Conservation (phyloP, 306 rosid species). For the Mucuna pruriens region DNA sequence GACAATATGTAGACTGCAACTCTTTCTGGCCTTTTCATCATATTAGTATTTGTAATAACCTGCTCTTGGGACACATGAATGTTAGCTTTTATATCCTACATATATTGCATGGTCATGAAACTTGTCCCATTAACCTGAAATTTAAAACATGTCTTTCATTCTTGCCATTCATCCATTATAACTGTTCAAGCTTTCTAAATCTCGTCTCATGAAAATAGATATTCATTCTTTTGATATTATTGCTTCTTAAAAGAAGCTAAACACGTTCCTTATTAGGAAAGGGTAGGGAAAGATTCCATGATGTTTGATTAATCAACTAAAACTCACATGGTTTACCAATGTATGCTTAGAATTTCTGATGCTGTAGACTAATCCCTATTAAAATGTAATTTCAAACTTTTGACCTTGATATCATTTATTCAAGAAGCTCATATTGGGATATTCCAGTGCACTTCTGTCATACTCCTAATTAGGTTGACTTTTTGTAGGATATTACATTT, state of each 20-base stretch:
- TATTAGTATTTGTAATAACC: not conserved
- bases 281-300: not conserved
- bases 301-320: not conserved
- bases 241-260: not conserved
- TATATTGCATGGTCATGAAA: not conserved
- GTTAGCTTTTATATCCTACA: not conserved
- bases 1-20: not conserved
- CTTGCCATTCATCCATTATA: not conserved
- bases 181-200: not conserved
- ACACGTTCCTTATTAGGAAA: not conserved
- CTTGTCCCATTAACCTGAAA: not conserved
- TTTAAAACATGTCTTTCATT: not conserved
- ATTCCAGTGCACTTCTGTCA: not conserved
- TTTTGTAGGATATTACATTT: not conserved
- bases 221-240: not conserved
- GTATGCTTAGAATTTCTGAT: not conserved
- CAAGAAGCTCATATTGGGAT: not conserved
- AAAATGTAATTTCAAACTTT: not conserved
- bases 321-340: not conserved
- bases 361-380: slow-evolving; percentile 7
- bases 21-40: not conserved
- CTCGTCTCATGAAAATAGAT: not conserved
- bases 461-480: not conserved
- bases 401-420: not conserved
- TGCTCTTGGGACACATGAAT: slow-evolving; percentile 2